phyloP scores from a whole-genome alignment of 164 flowering plant genomes.

The Brasenia schreberi region DNA sequence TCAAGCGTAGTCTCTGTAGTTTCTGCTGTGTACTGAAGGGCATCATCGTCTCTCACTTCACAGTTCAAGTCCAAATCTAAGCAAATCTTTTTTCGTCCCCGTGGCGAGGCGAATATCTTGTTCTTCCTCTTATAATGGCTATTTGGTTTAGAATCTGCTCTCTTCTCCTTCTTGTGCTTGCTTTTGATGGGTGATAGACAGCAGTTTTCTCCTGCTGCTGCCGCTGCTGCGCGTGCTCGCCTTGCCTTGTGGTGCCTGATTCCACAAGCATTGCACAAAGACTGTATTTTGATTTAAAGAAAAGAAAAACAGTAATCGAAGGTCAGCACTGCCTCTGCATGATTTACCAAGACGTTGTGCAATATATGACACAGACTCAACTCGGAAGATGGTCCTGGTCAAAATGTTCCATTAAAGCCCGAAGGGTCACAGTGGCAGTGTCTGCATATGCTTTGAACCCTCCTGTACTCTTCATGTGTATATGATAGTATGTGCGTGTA shows the following conservation, averaged over 20 bases:
- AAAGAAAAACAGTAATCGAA: background rate
- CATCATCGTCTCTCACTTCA: background rate
- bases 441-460: too few relatives aligned
- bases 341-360: too few relatives aligned
- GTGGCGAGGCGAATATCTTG: conserved; percentile 16
- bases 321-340: too few relatives aligned
- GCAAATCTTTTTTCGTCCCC: conserved; percentile 21
- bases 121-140: conserved; percentile 33
- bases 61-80: conserved; percentile 20
- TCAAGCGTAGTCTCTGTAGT: conserved; percentile 11
- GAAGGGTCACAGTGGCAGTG: too few relatives aligned
- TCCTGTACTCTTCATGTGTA: too few relatives aligned
- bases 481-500: too few relatives aligned
- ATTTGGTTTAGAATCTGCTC: conserved; percentile 11
- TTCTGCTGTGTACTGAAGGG: background rate
- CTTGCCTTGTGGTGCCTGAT: conserved; percentile 80
- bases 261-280: conserved; percentile 88
- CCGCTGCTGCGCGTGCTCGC: conserved; percentile 52
- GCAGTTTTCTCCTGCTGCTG: conserved; percentile 25
- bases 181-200: conserved; percentile 1
- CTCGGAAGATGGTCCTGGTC: too few relatives aligned
- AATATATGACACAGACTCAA: too few relatives aligned
- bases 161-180: conserved; percentile 24
- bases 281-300: conserved; percentile 20
- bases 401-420: too few relatives aligned